Evolutionary conservation across 1,284 basidiomycete species (phyloP).

Genomic region (Microbotryum lychnidis-dioicae): DNA sequence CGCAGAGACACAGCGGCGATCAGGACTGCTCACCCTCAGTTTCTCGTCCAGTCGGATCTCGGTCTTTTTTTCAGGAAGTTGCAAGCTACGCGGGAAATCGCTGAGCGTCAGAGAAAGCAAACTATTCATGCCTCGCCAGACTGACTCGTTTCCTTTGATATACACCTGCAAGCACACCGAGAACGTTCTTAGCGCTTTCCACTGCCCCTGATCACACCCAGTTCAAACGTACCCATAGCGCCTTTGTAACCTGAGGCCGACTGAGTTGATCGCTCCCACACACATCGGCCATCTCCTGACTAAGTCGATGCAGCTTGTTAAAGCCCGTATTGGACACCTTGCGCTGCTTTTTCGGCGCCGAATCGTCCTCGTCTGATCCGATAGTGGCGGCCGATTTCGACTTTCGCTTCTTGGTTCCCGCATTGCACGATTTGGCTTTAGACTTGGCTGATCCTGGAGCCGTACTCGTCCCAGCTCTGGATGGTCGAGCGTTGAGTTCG

Average conservation of each 20-base stretch:
- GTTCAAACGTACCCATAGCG: no score
- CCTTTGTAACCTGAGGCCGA: slow-evolving; percentile 19
- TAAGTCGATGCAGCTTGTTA: slow-evolving; percentile 21
- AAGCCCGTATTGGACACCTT: slow-evolving; percentile 12
- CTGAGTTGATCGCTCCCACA: slow-evolving; percentile 13
- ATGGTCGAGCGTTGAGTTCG: slow-evolving; percentile 6
- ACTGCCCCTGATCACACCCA: no score
- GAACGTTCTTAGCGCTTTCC: no score
- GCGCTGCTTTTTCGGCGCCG: slow-evolving; percentile 5
- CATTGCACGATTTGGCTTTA: background rate
- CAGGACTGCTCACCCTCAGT: no score
- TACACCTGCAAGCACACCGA: no score
- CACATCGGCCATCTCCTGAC: slow-evolving; percentile 10
- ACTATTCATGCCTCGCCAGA: no score
- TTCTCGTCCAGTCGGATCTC: no score
- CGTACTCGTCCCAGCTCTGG: slow-evolving; percentile 1
- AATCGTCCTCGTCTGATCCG: slow-evolving; percentile 2
- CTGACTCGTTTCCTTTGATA: no score
- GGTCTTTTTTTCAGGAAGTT: no score
- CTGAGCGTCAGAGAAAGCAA: no score
- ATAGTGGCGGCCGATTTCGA: background rate
- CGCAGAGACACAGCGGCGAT: no score
- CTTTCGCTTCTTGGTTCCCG: slow-evolving; percentile 1
- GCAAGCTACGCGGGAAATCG: no score
- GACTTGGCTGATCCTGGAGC: background rate